Evolutionary conservation across 1,284 basidiomycete species (phyloP).

Genomic region (Neotropicomus parvogracilis): DNA sequence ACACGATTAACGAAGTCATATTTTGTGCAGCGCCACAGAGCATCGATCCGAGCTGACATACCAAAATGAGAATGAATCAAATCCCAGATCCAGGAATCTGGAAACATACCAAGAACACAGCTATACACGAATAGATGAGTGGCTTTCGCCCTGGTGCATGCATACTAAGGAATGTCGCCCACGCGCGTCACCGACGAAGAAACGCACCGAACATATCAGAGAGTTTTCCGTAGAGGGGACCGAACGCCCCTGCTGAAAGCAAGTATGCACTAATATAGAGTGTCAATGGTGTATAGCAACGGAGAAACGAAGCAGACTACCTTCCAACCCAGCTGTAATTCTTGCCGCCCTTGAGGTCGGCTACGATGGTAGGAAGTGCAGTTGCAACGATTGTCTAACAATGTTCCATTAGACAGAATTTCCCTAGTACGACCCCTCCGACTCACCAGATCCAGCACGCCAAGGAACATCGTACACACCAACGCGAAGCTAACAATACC

Average conservation of each 20-base stretch:
- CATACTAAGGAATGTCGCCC: conserved; percentile 29
- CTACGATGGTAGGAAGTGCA: conserved; percentile 73
- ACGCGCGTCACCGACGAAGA: conserved; percentile 45
- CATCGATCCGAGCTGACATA: conserved; percentile 57
- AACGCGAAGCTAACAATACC: conserved; percentile 52
- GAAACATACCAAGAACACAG: conserved; percentile 61
- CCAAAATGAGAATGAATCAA: conserved; percentile 5
- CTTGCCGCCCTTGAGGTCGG: conserved; percentile 61
- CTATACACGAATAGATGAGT: conserved; percentile 63
- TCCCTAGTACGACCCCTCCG: not conserved
- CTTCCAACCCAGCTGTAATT: conserved; percentile 76
- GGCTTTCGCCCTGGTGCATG: conserved; percentile 60
- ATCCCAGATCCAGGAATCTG: conserved; percentile 22
- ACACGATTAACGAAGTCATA: conserved; percentile 72
- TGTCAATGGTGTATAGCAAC: too few relatives aligned
- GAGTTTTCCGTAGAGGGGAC: conserved; percentile 74
- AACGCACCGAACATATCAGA: conserved; percentile 51
- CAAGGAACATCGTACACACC: conserved; percentile 56
- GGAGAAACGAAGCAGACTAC: conserved; percentile 33
- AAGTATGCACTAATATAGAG: conserved; percentile 57
- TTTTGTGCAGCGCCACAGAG: conserved; percentile 79
- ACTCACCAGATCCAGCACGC: conserved; percentile 50
- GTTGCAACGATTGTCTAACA: conserved; percentile 70
- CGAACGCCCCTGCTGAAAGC: conserved; percentile 62
- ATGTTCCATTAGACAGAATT: not conserved